Conservation (phyloP, 2,329 filamentous ascomycete genomes). For the Fusarium xyrophilum region DNA sequence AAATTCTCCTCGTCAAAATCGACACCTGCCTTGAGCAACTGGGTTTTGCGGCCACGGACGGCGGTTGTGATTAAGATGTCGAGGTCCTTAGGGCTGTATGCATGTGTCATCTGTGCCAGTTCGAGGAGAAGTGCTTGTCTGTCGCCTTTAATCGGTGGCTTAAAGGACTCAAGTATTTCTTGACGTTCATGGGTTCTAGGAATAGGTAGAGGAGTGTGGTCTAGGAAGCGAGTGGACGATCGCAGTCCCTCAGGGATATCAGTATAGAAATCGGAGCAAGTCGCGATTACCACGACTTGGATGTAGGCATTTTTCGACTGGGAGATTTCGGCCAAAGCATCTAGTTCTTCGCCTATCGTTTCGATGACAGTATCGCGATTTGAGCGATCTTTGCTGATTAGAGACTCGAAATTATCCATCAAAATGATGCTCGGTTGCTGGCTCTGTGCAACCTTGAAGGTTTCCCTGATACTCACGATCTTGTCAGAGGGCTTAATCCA, state of each 20-base stretch:
- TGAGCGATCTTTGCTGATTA: slow-evolving; percentile 67
- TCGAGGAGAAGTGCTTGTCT: slow-evolving; percentile 61
- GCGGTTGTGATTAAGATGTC: slow-evolving; percentile 61
- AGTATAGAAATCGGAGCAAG: slow-evolving; percentile 73
- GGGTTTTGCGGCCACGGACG: slow-evolving; percentile 38
- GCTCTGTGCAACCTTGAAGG: slow-evolving; percentile 72
- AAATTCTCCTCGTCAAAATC: slow-evolving; percentile 40
- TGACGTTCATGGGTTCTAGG: slow-evolving; percentile 74
- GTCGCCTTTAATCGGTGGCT: slow-evolving; percentile 54
- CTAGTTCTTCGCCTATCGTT: slow-evolving; percentile 61
- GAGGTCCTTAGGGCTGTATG: slow-evolving; percentile 83
- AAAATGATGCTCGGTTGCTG: slow-evolving; percentile 78
- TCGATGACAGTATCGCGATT: slow-evolving; percentile 59
- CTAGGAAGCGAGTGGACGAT: slow-evolving; percentile 67
- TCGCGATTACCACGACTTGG: slow-evolving; percentile 75
- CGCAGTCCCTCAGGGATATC: slow-evolving; percentile 75
- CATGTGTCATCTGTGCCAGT: slow-evolving; percentile 80
- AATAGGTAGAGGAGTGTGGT: slow-evolving; percentile 76
- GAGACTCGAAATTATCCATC: slow-evolving; percentile 77
- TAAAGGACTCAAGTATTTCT: slow-evolving; percentile 73
- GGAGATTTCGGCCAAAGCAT: slow-evolving; percentile 56
- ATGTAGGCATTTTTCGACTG: slow-evolving; percentile 50
- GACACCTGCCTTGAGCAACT: slow-evolving; percentile 35
- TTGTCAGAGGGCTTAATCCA: slow-evolving; percentile 65
- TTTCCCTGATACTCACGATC: slow-evolving; percentile 65